Evolutionary conservation across 306 rosid species (phyloP), one percentile per base, ranked within the genome.

Genomic region (Pterocarpus santalinus): DNA sequence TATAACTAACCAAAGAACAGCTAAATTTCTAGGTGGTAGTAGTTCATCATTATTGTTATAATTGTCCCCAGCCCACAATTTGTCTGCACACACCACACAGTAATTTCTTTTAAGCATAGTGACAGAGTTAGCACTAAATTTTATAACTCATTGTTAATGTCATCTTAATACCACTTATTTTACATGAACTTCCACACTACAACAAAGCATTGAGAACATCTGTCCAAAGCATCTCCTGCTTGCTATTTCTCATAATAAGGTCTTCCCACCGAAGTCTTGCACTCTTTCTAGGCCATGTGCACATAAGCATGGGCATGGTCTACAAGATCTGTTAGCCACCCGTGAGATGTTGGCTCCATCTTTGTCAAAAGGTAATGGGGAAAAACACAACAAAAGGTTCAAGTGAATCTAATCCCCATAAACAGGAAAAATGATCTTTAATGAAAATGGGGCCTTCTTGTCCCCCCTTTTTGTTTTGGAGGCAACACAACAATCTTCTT

Each of bases 211-310:
- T 15, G 1, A 8, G 22, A 82, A 12, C 49, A 39, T 60, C 36
- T 28, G 73, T 28, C 61, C n/a, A 51, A 65, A 66, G 72, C 67
- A 71, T 43, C 47, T 14, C 8, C 13, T 55, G 8, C 22, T 55
- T 76, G 43, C 16, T 43, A 28, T 36, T 52, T 15, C 15, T 22
- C 75, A 71, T 65, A 39, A 80, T 22, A 67, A 57, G 72, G 82
- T 76, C 15, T 2, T 66, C n/a, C 61, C 12, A 62, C n/a, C 44
- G 12, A 71, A 80, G 52, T 65, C 2, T 15, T 28, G 60, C 65
- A 68, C 8, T 36, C 28, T 69, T 81, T 72, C 36, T 66, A 33
- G 74, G 71, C 83, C 87, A 90, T 85, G 92, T 90, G 91, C 84
- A 55, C 58, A 68, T 73, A 56, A 49, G 90, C 69, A 83, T 88